Conservation (phyloP, 805 yeast genomes). For the Kodamaea neixiangensis region DNA sequence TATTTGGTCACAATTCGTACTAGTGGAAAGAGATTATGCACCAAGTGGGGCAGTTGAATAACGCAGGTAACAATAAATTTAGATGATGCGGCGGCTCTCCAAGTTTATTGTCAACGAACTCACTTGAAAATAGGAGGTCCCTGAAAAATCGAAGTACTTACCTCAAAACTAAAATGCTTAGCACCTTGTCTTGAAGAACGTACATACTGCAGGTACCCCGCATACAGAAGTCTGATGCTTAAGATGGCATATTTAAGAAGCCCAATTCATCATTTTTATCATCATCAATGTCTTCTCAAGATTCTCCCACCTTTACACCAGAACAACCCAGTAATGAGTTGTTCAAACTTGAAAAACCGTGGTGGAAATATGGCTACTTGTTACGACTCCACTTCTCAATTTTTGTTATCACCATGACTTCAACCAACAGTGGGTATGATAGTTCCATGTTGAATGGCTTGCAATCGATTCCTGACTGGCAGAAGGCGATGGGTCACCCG, state of each 20-base stretch:
- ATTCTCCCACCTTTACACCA: not conserved
- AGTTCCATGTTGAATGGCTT: conserved; percentile 48
- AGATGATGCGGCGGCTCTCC: no score
- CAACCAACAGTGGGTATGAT: conserved; percentile 41
- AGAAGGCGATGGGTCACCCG: conserved; percentile 31
- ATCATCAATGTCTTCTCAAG: not conserved
- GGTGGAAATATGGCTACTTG: conserved; percentile 41
- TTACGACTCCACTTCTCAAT: conserved; percentile 37
- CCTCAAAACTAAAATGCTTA: no score
- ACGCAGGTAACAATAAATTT: no score
- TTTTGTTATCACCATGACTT: conserved; percentile 44
- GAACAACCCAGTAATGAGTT: not conserved
- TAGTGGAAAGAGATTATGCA: no score
- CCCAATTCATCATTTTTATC: no score
- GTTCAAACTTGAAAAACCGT: conserved; percentile 19
- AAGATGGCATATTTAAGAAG: no score
- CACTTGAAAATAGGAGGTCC: no score
- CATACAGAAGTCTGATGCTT: not conserved
- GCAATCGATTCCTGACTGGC: conserved; percentile 47
- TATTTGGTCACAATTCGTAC: not conserved
- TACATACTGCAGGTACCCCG: not conserved
- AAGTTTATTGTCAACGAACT: no score
- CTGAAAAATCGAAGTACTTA: no score
- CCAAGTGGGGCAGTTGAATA: no score
- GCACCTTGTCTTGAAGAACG: no score